Evolutionary conservation across 176 grass and related monocot species (phyloP).

Genomic region (Cocos nucifera): DNA sequence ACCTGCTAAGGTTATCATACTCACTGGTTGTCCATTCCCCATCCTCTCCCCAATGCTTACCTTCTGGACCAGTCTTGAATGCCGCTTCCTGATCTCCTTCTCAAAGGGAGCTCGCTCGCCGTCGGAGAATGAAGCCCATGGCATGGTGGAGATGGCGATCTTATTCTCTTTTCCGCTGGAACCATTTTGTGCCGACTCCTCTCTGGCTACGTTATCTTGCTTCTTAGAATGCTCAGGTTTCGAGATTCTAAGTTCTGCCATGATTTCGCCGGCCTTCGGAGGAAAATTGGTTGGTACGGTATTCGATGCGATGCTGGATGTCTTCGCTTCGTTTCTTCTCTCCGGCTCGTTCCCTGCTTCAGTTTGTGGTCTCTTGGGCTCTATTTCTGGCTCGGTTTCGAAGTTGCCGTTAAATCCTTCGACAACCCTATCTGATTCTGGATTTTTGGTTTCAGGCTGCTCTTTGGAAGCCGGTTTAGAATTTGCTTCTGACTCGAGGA

Average conservation of each 20-base stretch:
- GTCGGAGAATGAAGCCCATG: constrained; percentile 28
- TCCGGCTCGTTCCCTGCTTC: too few relatives aligned
- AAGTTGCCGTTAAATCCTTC: too few relatives aligned
- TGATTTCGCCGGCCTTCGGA: not conserved
- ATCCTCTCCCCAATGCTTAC: constrained; percentile 1
- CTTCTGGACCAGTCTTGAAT: constrained; percentile 32
- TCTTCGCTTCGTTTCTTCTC: too few relatives aligned
- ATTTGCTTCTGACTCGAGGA: not conserved
- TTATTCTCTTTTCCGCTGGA: constrained; percentile 22
- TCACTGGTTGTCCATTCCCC: constrained; percentile 14
- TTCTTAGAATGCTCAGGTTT: not conserved
- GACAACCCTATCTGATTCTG: too few relatives aligned
- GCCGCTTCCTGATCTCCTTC: constrained; percentile 46
- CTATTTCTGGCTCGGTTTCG: too few relatives aligned
- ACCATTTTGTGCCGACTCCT: not conserved
- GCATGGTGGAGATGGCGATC: constrained; percentile 44
- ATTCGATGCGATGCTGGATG: too few relatives aligned
- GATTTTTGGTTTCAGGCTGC: too few relatives aligned
- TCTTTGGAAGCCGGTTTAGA: not conserved
- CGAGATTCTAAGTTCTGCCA: constrained; percentile 17
- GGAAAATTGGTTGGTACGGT: too few relatives aligned
- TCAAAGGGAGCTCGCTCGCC: constrained; percentile 32
- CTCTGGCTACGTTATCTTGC: not conserved
- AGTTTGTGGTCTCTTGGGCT: too few relatives aligned
- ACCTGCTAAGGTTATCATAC: constrained; percentile 61